Conservation (phyloP, 441 rosid genomes). For the Theobroma grandiflorum region DNA sequence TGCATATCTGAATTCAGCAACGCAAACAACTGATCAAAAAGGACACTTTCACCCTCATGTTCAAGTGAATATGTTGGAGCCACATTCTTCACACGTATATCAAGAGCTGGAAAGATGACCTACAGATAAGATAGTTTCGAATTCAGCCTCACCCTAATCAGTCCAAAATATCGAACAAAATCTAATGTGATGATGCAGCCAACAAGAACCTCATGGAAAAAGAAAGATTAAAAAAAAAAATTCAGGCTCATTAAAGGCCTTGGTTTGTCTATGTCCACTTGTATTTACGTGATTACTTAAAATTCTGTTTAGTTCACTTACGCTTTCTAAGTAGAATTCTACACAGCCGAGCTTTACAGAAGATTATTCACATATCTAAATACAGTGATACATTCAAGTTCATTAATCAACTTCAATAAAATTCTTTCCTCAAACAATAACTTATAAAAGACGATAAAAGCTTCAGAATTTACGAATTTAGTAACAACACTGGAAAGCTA, state of each 20-base stretch:
- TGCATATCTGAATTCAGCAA: slow-evolving; percentile 68
- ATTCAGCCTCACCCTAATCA: not conserved
- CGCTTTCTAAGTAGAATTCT: not conserved
- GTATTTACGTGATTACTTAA: not conserved
- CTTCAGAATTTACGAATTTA: not conserved
- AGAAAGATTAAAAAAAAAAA: not conserved
- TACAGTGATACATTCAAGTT: slow-evolving; percentile 8
- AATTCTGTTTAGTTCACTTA: not conserved
- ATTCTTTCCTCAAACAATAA: slow-evolving; percentile 6
- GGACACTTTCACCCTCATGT: slow-evolving; percentile 84
- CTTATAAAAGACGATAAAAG: not conserved
- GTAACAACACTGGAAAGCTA: slow-evolving; percentile 2
- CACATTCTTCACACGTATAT: slow-evolving; percentile 92
- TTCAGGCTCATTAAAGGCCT: not conserved
- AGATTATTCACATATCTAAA: not conserved
- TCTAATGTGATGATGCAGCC: not conserved
- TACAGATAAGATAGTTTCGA: slow-evolving; percentile 37
- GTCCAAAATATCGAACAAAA: slow-evolving; percentile 3
- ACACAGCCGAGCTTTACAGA: not conserved
- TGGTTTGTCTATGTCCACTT: not conserved
- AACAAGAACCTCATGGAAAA: slow-evolving; percentile 7
- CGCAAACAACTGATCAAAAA: slow-evolving; percentile 80
- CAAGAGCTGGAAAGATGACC: slow-evolving; percentile 96
- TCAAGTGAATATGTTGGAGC: slow-evolving; percentile 93
- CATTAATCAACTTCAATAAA: not conserved